Evolutionary conservation across 2,329 filamentous ascomycete genomes (phyloP).

Genomic region (Pezicula rhizophila): DNA sequence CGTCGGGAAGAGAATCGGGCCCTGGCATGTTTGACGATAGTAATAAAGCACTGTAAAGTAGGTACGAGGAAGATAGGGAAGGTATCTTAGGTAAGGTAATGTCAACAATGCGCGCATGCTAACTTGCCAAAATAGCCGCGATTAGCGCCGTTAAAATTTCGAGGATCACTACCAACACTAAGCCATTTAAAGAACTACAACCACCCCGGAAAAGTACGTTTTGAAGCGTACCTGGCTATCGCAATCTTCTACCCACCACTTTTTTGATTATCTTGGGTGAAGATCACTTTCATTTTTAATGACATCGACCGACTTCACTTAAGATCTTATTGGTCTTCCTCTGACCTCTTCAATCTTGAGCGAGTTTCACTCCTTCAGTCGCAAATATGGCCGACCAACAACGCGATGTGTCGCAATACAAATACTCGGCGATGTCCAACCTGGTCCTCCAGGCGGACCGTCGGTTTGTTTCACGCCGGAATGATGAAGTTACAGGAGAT

Average conservation of each 20-base stretch:
- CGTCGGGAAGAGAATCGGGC: conserved; percentile 25
- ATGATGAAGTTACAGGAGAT: conserved; percentile 92
- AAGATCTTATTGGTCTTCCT: background rate
- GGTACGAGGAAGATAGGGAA: no score
- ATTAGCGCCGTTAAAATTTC: no score
- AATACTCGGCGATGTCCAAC: conserved; percentile 99
- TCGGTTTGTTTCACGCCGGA: conserved; percentile 86
- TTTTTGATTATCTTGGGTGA: no score
- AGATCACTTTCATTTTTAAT: background rate
- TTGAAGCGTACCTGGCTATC: no score
- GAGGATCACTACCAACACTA: no score
- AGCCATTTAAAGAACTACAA: no score
- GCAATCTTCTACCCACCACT: no score
- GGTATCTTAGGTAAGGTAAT: no score
- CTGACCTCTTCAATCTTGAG: background rate
- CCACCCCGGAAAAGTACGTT: no score
- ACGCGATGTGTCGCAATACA: conserved; percentile 90
- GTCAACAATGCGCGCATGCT: background rate
- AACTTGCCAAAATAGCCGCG: background rate
- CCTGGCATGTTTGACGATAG: conserved; percentile 15
- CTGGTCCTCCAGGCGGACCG: conserved; percentile 99
- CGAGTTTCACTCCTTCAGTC: conserved; percentile 19
- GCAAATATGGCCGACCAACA: conserved; percentile 64
- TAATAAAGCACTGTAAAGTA: no score
- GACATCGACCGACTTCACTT: background rate